Evolutionary conservation across 2,329 filamentous ascomycete genomes (phyloP).

Genomic region (Xylariaceae sp.): DNA sequence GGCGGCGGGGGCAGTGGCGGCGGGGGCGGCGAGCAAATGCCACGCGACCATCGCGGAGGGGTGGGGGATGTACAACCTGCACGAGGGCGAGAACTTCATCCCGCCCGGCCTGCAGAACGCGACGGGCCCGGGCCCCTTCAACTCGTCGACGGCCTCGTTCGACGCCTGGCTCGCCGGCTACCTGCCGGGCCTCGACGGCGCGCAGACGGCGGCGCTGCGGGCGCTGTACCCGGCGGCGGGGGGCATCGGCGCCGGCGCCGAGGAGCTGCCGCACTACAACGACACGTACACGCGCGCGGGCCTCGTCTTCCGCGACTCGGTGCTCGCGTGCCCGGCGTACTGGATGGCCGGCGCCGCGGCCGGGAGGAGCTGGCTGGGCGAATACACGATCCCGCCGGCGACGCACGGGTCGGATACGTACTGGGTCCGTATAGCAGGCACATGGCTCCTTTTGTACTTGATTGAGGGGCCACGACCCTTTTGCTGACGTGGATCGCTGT

Average conservation of each 20-base stretch:
- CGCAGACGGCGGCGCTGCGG: slow-evolving; percentile 32
- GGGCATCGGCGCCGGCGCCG: too few relatives aligned
- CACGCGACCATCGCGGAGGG: slow-evolving; percentile 28
- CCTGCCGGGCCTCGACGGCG: slow-evolving; percentile 36
- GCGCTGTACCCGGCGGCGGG: slow-evolving; percentile 40
- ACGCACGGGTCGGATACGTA: slow-evolving; percentile 51
- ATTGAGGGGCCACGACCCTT: not conserved
- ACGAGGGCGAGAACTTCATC: slow-evolving; percentile 57
- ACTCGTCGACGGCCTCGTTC: slow-evolving; percentile 41
- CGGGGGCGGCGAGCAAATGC: slow-evolving; percentile 20
- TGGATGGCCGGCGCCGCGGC: slow-evolving; percentile 44
- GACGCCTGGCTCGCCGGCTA: slow-evolving; percentile 46
- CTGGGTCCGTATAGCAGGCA: slow-evolving; percentile 33
- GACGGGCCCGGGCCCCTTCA: slow-evolving; percentile 32
- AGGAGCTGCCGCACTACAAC: slow-evolving; percentile 40
- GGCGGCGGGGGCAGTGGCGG: slow-evolving; percentile 21
- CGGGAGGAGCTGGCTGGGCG: slow-evolving; percentile 42
- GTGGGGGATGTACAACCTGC: slow-evolving; percentile 53
- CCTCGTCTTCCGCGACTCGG: slow-evolving; percentile 49
- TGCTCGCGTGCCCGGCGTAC: slow-evolving; percentile 52
- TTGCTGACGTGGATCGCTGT: slow-evolving; percentile 28
- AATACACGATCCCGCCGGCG: slow-evolving; percentile 53
- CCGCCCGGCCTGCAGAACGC: slow-evolving; percentile 37
- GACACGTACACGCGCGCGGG: slow-evolving; percentile 45
- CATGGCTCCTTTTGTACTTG: not conserved